Conservation (phyloP, 1,139 yeast species). For the Tardiomyces blankii region DNA sequence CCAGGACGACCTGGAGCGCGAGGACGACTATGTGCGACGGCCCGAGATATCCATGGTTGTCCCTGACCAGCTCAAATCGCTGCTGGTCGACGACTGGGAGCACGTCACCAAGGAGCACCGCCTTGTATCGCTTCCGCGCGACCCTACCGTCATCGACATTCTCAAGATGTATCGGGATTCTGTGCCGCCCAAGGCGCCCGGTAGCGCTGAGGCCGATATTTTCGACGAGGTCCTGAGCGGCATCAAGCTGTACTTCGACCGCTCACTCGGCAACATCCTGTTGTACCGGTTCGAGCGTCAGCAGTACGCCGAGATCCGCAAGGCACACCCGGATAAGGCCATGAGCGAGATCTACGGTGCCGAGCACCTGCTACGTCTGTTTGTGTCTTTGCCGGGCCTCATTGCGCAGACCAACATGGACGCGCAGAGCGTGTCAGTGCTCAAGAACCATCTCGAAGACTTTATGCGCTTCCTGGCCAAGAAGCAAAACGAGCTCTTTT, state of each 20-base stretch:
- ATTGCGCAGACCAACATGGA: conserved; percentile 77
- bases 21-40: conserved; percentile 29
- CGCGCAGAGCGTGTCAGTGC: conserved; percentile 49
- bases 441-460: conserved; percentile 44
- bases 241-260: conserved; percentile 64
- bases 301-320: conserved; percentile 54
- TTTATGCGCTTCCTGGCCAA: conserved; percentile 38
- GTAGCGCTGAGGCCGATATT: conserved; percentile 35
- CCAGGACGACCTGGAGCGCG: conserved; percentile 30
- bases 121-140: conserved; percentile 50
- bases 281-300: conserved; percentile 78
- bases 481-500: conserved; percentile 37
- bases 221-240: conserved; percentile 62
- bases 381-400: conserved; percentile 71
- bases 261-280: conserved; percentile 57
- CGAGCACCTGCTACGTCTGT: conserved; percentile 63
- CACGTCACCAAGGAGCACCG: conserved; percentile 69
- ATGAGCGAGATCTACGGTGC: conserved; percentile 53
- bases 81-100: conserved; percentile 91
- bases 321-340: conserved; percentile 27
- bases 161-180: conserved; percentile 33
- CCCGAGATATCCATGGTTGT: conserved; percentile 46
- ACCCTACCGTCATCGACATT: conserved; percentile 40
- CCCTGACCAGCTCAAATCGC: conserved; percentile 55
- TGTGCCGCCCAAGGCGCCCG: conserved; percentile 8